These are phyloP conservation scores for Talaromyces amestolkiae DNA, from an alignment of 2,329 filamentous ascomycete genomes.

Conservation along the genomic window DNA sequence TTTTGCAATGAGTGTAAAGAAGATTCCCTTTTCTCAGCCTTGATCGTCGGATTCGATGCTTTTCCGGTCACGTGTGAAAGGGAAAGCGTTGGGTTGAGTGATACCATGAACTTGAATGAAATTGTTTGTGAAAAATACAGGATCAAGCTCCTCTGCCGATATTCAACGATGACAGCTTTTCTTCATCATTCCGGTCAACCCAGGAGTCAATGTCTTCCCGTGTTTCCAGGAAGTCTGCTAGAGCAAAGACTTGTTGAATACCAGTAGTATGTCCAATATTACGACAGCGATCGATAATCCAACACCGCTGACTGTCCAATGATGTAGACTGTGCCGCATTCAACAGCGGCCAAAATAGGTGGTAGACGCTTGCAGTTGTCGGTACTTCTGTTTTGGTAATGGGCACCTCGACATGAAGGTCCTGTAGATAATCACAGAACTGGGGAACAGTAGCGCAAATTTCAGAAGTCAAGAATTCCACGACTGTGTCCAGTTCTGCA, in stretches of 20 bases:
- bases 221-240: conserved; percentile 19
- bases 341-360: conserved; percentile 21
- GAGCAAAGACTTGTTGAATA: conserved; percentile 18
- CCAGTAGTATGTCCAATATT: conserved; percentile 19
- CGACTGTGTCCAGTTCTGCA: background rate
- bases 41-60: too few species aligned
- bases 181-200: conserved; percentile 10
- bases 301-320: conserved; percentile 12
- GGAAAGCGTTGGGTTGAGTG: too few species aligned
- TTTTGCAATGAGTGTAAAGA: background rate
- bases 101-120: too few species aligned
- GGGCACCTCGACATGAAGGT: background rate
- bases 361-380: conserved; percentile 18
- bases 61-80: too few species aligned
- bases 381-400: conserved; percentile 13
- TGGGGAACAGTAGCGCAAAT: conserved; percentile 15
- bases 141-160: too few species aligned
- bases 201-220: conserved; percentile 5
- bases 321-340: conserved; percentile 13
- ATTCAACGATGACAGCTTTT: background rate
- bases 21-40: background rate
- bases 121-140: too few species aligned
- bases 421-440: conserved; percentile 2
- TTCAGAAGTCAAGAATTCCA: background rate
- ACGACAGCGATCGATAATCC: conserved; percentile 20